These are phyloP conservation scores for Cenchrus fungigraminus DNA, from an alignment of 176 grass and related monocot genomes.

Conservation along the genomic window DNA sequence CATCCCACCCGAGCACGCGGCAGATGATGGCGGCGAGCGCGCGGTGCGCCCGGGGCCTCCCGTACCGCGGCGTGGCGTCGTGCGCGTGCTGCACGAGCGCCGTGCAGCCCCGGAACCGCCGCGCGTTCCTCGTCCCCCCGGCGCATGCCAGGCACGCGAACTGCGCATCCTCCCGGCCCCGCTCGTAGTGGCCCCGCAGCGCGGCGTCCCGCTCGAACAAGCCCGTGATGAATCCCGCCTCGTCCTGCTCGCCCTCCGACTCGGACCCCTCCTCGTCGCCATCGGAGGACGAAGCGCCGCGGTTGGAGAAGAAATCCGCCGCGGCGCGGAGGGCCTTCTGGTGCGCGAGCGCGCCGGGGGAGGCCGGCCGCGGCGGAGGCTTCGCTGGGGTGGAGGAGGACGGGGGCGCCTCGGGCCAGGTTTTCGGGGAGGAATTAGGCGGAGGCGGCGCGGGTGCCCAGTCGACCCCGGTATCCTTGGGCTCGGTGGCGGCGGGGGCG, in stretches of 20 bases:
- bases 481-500: neutral
- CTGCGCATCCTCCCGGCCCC: constrained; percentile 42
- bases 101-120: constrained; percentile 44
- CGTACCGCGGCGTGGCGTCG: constrained; percentile 21
- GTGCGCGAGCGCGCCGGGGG: constrained; percentile 30
- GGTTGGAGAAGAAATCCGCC: constrained; percentile 53
- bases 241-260: constrained; percentile 44
- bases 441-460: constrained; percentile 32
- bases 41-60: constrained; percentile 49
- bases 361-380: neutral
- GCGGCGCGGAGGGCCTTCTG: constrained; percentile 18
- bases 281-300: neutral
- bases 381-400: neutral
- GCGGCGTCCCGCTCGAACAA: constrained; percentile 49
- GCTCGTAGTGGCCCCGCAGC: constrained; percentile 68
- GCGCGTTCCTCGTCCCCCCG: constrained; percentile 41
- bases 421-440: neutral
- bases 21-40: constrained; percentile 60
- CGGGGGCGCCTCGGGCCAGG: constrained; percentile 4
- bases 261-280: constrained; percentile 25
- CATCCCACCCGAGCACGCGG: constrained; percentile 68
- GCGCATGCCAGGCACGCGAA: constrained; percentile 75
- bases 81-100: constrained; percentile 64
- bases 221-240: constrained; percentile 35
- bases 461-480: neutral